Evolutionary conservation across 257 asterid genomes (phyloP).

Genomic region (Jaltomata sinuosa): DNA sequence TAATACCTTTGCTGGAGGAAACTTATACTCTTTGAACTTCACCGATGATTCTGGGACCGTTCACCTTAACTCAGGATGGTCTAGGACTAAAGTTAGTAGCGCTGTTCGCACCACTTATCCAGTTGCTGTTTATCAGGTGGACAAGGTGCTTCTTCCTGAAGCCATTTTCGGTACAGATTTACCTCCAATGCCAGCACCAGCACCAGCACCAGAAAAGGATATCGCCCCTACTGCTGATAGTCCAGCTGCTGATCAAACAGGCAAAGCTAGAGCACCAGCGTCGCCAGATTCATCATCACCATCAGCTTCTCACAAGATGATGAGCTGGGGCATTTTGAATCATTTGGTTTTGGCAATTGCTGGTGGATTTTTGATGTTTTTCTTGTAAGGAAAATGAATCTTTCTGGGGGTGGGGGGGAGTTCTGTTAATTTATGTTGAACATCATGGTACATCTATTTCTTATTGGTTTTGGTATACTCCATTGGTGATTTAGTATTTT

Average conservation of each 20-base stretch:
- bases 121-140: conserved; percentile 63
- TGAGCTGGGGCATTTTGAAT: conserved; percentile 14
- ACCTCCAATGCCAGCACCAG: conserved; percentile 81
- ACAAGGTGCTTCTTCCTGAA: conserved; percentile 57
- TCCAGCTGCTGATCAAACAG: conserved; percentile 29
- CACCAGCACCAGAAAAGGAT: conserved; percentile 51
- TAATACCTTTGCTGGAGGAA: conserved; percentile 54
- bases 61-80: conserved; percentile 60
- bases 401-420: not conserved
- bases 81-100: conserved; percentile 53
- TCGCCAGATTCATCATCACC: conserved; percentile 34
- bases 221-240: conserved; percentile 44
- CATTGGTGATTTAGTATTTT: not conserved
- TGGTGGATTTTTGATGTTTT: conserved; percentile 12
- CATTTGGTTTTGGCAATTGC: conserved; percentile 26
- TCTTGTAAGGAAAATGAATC: not conserved
- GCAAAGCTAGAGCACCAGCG: conserved; percentile 11
- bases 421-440: not conserved
- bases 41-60: conserved; percentile 57
- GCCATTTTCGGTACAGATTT: conserved; percentile 78
- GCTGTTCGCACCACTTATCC: conserved; percentile 70
- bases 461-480: not conserved
- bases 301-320: conserved; percentile 20
- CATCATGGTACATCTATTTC: not conserved
- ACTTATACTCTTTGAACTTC: conserved; percentile 34